phyloP scores from a whole-genome alignment of 768 basidiomycete genomes.

The Russula brevipes region DNA sequence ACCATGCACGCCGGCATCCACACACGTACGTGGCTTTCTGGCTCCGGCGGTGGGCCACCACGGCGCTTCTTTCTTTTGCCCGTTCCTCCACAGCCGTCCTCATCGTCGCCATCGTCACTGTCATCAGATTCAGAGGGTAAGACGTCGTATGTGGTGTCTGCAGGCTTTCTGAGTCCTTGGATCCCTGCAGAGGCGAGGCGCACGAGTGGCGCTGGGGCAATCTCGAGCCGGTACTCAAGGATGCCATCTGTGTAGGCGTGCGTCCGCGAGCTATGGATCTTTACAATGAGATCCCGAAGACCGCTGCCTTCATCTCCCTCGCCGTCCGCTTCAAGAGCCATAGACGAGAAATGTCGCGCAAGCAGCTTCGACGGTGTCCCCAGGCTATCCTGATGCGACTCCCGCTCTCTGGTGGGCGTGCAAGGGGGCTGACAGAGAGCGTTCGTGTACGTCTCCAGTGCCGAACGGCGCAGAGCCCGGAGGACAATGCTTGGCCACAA shows the following conservation, averaged over 20 bases:
- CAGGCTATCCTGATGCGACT: background rate
- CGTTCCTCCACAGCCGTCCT: conserved; percentile 36
- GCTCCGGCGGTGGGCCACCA: conserved; percentile 44
- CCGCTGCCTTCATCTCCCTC: conserved; percentile 34
- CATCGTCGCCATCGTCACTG: conserved; percentile 43
- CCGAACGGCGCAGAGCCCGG: conserved; percentile 62
- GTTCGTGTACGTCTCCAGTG: conserved; percentile 32
- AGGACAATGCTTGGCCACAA: conserved; percentile 75
- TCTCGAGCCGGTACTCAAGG: conserved; percentile 76
- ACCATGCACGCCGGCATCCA: conserved; percentile 88
- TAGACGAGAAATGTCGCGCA: conserved; percentile 48
- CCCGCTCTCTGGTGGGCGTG: conserved; percentile 10
- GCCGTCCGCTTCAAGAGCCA: conserved; percentile 34
- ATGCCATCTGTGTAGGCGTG: conserved; percentile 68
- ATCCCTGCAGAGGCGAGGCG: conserved; percentile 61
- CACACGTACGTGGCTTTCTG: conserved; percentile 52
- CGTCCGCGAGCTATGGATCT: conserved; percentile 58
- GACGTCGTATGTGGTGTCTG: conserved; percentile 26
- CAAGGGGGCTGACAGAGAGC: conserved; percentile 33
- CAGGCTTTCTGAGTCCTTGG: conserved; percentile 48
- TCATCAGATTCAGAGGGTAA: conserved; percentile 42
- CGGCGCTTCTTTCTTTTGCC: conserved; percentile 36
- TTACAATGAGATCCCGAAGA: conserved; percentile 48
- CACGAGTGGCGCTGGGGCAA: conserved; percentile 64
- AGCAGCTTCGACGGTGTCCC: conserved; percentile 51